Evolutionary conservation across 179 eudicot genomes (phyloP), one percentile per base, ranked within the genome.

Genomic region (Corrigiola litoralis): DNA sequence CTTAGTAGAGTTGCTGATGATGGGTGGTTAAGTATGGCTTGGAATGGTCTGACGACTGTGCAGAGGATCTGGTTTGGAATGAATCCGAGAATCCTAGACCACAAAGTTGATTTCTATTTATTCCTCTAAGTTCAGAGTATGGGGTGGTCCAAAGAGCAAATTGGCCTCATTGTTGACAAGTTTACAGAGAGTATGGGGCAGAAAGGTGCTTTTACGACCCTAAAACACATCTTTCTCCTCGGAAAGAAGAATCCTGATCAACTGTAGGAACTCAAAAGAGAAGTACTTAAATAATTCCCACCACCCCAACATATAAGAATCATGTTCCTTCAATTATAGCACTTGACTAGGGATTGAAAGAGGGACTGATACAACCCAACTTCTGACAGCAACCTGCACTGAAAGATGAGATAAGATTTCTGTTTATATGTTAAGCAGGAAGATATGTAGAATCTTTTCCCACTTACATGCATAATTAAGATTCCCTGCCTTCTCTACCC

Each of bases 181-280:
- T 45, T 53, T 37, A 58, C 70, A 63, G 74, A 6, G 27, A 68
- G 74, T 69, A 75, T 75, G 78, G 78, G 78, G 69, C 32, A 27
- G 33, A 42, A 74, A 50, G 48, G 23, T 50, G 67, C 56, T 68
- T 68, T 58, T 57, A 28, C 41, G 56, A 61, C 62, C 46, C 37
- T 58, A 61, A 17, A 41, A 58, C 42, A 66, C 41, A 61, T 67
- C 68, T 61, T 72, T 67, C 24, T 62, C 60, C 65, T 69, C 64
- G 74, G 50, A 64, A 75, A 74, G 61, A 51, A 48, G 55, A 74
- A 74, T 55, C 45, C 70, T 64, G 62, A 63, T 58, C 57, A 25
- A 40, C 48, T 61, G 46, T 17, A 16, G 32, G 21, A 54, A 48
- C 29, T 59, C 50, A 45, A 60, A 11, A 16, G 4, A 55, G 13